These are phyloP conservation scores for Chlorella ohadii DNA, from an alignment of 139 green algal species.

Conservation along the genomic window DNA sequence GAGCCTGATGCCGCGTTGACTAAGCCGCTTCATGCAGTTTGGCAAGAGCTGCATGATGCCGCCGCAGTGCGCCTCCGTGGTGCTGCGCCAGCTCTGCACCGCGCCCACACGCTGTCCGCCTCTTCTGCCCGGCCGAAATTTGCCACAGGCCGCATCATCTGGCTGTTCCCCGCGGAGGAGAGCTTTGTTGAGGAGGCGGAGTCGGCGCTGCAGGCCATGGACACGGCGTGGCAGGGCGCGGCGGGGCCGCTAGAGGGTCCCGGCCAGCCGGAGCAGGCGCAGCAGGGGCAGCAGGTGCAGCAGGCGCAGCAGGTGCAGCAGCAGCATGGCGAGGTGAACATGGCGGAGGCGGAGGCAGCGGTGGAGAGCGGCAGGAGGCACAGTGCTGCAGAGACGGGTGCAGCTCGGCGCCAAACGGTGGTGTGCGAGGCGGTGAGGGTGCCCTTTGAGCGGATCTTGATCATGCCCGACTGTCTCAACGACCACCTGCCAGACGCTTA, in stretches of 20 bases:
- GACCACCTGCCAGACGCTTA: conserved; percentile 62
- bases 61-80: too few relatives aligned
- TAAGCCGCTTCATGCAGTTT: too few relatives aligned
- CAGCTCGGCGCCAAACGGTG: neutral
- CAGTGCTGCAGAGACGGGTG: neutral
- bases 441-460: conserved; percentile 52
- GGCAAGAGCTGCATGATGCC: too few relatives aligned
- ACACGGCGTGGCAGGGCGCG: neutral
- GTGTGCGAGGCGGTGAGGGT: conserved; percentile 43
- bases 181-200: neutral
- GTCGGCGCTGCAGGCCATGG: conserved; percentile 10
- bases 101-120: too few relatives aligned
- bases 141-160: conserved; percentile 24
- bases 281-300: neutral
- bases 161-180: conserved; percentile 14
- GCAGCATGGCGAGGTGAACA: neutral
- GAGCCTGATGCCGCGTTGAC: too few relatives aligned
- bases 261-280: too few relatives aligned
- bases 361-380: neutral
- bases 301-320: neutral
- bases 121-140: neutral
- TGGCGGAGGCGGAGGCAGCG: conserved; percentile 19
- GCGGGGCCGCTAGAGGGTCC: neutral
- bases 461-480: conserved; percentile 50
- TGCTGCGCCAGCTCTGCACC: neutral